A percentile compares a stretch with the other conserved stretches of the same genome.
These are phyloP conservation scores for Taphrina confusa DNA, from an alignment of 1,139 yeast species.

Conservation along the genomic window DNA sequence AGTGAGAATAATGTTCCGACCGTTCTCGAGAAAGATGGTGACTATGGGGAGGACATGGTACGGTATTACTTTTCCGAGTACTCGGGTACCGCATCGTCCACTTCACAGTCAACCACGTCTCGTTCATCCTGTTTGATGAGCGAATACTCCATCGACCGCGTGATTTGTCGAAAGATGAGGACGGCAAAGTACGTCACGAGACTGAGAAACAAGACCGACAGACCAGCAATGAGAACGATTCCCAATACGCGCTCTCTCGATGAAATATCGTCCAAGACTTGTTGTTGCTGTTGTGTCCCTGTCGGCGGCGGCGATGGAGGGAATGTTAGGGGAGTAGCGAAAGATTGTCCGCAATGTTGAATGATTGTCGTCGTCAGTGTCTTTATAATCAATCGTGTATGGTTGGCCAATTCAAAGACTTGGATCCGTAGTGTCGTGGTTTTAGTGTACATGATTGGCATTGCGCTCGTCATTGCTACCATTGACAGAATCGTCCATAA, in stretches of 20 bases:
- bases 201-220: conserved; percentile 1
- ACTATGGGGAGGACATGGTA: too few relatives aligned
- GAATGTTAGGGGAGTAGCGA: background rate
- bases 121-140: conserved; percentile 1
- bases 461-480: background rate
- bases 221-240: background rate
- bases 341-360: background rate
- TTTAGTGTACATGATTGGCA: background rate
- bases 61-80: too few relatives aligned
- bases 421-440: background rate
- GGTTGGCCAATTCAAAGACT: conserved; percentile 15
- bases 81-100: background rate
- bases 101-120: background rate
- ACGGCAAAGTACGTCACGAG: background rate
- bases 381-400: conserved; percentile 13
- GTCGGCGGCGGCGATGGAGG: background rate
- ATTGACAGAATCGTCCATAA: background rate
- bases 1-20: too few relatives aligned
- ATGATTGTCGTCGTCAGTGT: background rate
- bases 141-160: background rate
- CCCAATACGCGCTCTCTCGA: too few relatives aligned
- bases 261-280: background rate
- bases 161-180: background rate
- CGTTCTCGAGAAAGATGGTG: too few relatives aligned
- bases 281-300: background rate